Evolutionary conservation across 2,329 filamentous ascomycete species (phyloP), one percentile per base, ranked within the genome.

Genomic region (Verticillium isaacii): DNA sequence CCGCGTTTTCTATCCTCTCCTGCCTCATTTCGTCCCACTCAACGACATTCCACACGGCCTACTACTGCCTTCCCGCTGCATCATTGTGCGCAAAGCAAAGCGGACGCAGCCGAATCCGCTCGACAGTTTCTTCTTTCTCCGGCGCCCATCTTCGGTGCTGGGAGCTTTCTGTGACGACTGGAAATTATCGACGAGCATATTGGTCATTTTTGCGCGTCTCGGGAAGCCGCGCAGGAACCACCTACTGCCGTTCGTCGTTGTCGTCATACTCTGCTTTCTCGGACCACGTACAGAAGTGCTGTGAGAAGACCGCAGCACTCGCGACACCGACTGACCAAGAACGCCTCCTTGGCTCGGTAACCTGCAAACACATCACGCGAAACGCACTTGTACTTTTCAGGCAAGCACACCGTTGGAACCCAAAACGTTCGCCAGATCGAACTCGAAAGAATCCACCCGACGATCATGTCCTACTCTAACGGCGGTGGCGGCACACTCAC

Each of bases 401-500:
- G n/a, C n/a, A 50, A 23, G 45, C 45, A 23, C 19, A 50, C 6
- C n/a, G n/a, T n/a, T n/a, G n/a, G 19, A 14, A n/a, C 12, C n/a
- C 9, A 36, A 9, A 9, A 36, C 45, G 11, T 9, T 50, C 45
- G 45, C 9, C 19, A 11, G n/a, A 2, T 17, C 29, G 32, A 56
- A 14, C 45, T 55, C 45, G 55, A 59, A 63, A 56, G 60, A 61
- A 60, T 39, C 59, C 62, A 56, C 60, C n/a, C 45, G 19, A 8
- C 63, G 70, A 78, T 67, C 71, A 86, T 87, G 85, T 82, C 85
- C 67, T 87, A 85, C 74, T 82, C 82, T 58, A 85, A 82, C 71
- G 77, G 78, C 68, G 79, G 82, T 62, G 90, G 91, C 73, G 91
- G 91, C 71, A 94, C 91, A 63, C 82, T 96, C 69, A 92, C 95